A percentile compares a stretch with the other conserved stretches of the same genome.
These are phyloP conservation scores for Hsuehochloa calcarea DNA, from an alignment of 176 grass and related monocot genomes.

Conservation along the genomic window DNA sequence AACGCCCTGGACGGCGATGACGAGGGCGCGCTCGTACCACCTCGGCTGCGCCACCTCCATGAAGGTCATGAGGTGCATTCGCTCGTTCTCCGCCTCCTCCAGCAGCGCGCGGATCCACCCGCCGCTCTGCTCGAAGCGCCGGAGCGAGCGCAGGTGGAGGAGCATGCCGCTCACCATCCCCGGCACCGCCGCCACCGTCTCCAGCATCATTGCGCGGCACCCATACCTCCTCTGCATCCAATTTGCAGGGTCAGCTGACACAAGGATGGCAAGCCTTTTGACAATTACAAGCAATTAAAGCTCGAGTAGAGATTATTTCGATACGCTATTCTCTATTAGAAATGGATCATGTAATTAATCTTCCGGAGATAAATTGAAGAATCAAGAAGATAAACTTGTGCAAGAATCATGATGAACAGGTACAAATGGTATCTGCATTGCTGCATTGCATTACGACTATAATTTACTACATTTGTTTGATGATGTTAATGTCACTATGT, in stretches of 20 bases:
- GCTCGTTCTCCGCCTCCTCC: no score
- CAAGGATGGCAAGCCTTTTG: neutral
- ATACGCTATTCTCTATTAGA: neutral
- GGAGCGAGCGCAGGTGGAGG: constrained; percentile 31
- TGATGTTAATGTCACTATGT: neutral
- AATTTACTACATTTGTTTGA: neutral
- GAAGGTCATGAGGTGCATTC: no score
- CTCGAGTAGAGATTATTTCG: neutral
- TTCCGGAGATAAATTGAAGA: neutral
- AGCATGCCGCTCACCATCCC: constrained; percentile 62
- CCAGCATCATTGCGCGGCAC: constrained; percentile 60
- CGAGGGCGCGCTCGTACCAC: no score
- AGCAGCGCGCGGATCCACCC: no score
- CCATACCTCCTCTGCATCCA: constrained; percentile 48
- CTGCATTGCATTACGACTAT: neutral
- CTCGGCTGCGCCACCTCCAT: no score
- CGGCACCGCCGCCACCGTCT: constrained; percentile 50
- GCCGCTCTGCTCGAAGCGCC: no score
- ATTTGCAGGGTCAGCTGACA: constrained; percentile 18
- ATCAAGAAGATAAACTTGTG: neutral
- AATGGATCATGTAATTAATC: neutral
- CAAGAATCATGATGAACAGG: neutral
- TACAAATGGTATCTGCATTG: neutral
- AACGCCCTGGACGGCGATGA: no score
- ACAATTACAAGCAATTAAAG: neutral